Base-by-base conservation (phyloP, 208 protist species). In the Naegleria lovaniensis region DNA sequence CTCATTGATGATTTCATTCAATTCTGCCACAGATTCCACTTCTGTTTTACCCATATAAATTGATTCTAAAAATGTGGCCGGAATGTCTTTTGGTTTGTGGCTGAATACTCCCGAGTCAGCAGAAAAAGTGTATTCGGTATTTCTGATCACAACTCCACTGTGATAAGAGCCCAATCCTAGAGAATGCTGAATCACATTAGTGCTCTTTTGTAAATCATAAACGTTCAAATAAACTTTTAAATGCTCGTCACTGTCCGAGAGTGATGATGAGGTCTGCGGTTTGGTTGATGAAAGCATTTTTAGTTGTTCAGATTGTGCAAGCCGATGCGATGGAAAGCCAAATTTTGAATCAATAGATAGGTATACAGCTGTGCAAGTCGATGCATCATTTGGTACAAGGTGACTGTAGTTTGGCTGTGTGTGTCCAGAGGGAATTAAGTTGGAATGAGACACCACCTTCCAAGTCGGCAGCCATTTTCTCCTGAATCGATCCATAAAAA, bases 21-120 rank as follows among this genome's bases (percentile, higher is more conserved):
- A 39, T 85, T 85, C 39, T 43, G 7, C 0, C 19, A 79, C 16
- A 22, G 83, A 48, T 43, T 11, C 25, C 16, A 48, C 5, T 5
- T 85, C 83, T 85, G 83, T 85, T 48, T 85, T 48, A 7, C 83
- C 83, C 15, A 85, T 25, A 85, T 33, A 51, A 33, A 85, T 48
- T 85, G 29, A 40, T 48, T 85, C 36, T 22, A 39, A 43, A 48
- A 85, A 85, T 22, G 29, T 48, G 29, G 38, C 29, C 13, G 9
- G 9, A 79, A 36, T 79, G 13, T 40, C 5, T 48, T 48, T 85
- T 43, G 39, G 33, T 38, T 16, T 25, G 41, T 85, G 39, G 7
- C 9, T 13, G 16, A 48, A 40, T 22, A 85, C 33, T 25, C 39
- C 83, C 1, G 55, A 15, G 16, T 48, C 83, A 43, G 33, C 7